Percentiles rank a stretch among this genome's conserved stretches.
Evolutionary conservation across 164 flowering plant species (phyloP).

Genomic region (Magnolia officinalis): DNA sequence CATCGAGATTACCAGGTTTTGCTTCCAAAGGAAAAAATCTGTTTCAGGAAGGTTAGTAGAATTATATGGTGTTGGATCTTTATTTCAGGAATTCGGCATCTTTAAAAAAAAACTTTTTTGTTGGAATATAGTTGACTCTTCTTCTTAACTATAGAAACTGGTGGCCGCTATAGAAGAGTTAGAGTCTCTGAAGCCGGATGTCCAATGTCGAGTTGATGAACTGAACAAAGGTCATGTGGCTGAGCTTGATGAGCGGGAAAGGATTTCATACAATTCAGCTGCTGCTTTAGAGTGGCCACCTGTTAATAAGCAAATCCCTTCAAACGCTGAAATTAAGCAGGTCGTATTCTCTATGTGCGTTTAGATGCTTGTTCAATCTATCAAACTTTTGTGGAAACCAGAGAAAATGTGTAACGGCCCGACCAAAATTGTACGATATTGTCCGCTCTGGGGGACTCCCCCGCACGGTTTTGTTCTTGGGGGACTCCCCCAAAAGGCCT

Average conservation of each 20-base stretch:
- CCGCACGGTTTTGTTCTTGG: no score
- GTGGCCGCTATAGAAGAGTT: constrained; percentile 63
- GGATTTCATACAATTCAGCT: constrained; percentile 23
- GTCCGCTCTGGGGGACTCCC: no score
- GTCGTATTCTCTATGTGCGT: constrained; percentile 19
- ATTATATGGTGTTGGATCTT: no score
- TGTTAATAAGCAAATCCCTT: constrained; percentile 23
- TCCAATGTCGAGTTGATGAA: constrained; percentile 47
- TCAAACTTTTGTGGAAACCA: no score
- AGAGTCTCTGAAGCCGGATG: constrained; percentile 69
- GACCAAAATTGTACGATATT: no score
- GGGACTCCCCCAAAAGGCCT: no score
- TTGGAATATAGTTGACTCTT: background rate
- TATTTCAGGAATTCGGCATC: no score
- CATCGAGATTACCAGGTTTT: no score
- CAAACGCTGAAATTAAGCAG: constrained; percentile 32
- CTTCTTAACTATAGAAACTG: constrained; percentile 48
- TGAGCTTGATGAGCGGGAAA: constrained; percentile 33
- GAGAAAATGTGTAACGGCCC: no score
- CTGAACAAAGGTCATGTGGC: constrained; percentile 34
- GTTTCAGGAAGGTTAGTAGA: no score
- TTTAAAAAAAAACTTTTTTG: background rate
- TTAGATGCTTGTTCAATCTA: no score
- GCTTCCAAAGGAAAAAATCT: no score
- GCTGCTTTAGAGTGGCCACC: constrained; percentile 29